Evolutionary conservation across 805 yeast species (phyloP), one percentile per base, ranked within the genome.

Genomic region (Candida anglica): DNA sequence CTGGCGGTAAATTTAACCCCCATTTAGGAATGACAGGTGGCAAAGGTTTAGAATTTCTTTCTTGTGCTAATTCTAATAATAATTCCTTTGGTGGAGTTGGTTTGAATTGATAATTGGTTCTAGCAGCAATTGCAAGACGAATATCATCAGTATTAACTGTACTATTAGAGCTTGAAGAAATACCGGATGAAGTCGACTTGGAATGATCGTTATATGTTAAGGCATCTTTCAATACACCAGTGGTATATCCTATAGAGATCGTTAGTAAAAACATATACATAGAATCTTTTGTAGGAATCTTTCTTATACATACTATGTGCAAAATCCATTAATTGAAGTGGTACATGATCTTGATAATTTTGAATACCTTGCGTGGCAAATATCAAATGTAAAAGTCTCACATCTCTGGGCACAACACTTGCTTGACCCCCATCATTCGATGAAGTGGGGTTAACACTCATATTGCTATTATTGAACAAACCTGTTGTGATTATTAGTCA

Each of bases 1-100:
- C 99, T 4, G 98, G 98, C 3, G 99, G 99, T 32, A 94, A 68
- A 43, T 97, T 76, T 25, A 93, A 73, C 8, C 98, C 98, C 81
- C 87, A 88, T 32, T 81, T 75, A 10, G 93, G 89, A 58, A 89
- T 81, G 10, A 93, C 89, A 4, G 93, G 85, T 4, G 99, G 99
- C 33, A 93, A 67, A 0, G 94, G 79, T 53, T 86, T 81, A 48
- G 86, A 81, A 59, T 93, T 93, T 43, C 96, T 71, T 53, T 94
- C 98, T 14, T 81, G 82, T 0, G 98, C 98, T 47, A 93, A 66
- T 59, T 91, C 96, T 58, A 93, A 64, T 43, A 93, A 60, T 44
- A 91, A 66, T 56, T 93, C 97, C 57, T 91, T 93, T 3, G 98
- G 98, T 5, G 95, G 93, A 3, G 77, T 69, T 2, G 98, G 96